Conservation (phyloP, 192 early-diverging fungal species). For the Cladochytrium replicatum region DNA sequence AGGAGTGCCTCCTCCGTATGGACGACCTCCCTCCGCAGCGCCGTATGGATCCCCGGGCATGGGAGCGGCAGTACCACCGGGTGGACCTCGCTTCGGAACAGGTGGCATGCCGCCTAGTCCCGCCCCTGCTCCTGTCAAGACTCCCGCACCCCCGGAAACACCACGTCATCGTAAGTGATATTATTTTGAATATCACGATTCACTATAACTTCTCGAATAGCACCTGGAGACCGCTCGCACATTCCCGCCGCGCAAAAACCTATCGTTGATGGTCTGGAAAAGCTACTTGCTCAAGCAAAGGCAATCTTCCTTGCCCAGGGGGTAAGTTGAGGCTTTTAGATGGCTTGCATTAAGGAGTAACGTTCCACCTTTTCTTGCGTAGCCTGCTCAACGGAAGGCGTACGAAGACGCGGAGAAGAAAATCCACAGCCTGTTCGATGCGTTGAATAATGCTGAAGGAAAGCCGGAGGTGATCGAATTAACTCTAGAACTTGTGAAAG, state of each 20-base stretch:
- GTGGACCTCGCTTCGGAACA: too few relatives aligned
- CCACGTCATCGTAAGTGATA: slow-evolving; percentile 41
- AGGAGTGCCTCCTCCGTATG: too few relatives aligned
- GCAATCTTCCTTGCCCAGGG: background rate
- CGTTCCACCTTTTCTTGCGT: background rate
- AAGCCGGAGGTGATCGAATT: slow-evolving; percentile 47
- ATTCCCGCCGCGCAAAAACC: slow-evolving; percentile 64
- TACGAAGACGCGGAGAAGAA: slow-evolving; percentile 79
- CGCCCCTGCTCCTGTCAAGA: too few relatives aligned
- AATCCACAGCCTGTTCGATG: slow-evolving; percentile 71
- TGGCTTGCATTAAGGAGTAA: background rate
- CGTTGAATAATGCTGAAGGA: slow-evolving; percentile 72
- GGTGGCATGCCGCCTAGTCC: too few relatives aligned
- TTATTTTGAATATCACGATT: background rate
- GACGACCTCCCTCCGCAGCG: too few relatives aligned
- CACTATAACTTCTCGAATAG: slow-evolving; percentile 18
- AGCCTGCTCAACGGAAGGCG: slow-evolving; percentile 62
- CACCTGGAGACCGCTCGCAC: slow-evolving; percentile 74
- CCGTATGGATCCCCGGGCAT: too few relatives aligned
- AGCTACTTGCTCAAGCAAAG: slow-evolving; percentile 6
- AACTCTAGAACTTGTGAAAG: slow-evolving; percentile 55
- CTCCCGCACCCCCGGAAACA: slow-evolving; percentile 17
- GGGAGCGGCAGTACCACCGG: too few relatives aligned
- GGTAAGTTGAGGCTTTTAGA: too few relatives aligned
- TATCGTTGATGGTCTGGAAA: slow-evolving; percentile 48